Evolutionary conservation across 2,329 filamentous ascomycete species (phyloP), one percentile per base, ranked within the genome.

Genomic region (Fusarium stilboides): DNA sequence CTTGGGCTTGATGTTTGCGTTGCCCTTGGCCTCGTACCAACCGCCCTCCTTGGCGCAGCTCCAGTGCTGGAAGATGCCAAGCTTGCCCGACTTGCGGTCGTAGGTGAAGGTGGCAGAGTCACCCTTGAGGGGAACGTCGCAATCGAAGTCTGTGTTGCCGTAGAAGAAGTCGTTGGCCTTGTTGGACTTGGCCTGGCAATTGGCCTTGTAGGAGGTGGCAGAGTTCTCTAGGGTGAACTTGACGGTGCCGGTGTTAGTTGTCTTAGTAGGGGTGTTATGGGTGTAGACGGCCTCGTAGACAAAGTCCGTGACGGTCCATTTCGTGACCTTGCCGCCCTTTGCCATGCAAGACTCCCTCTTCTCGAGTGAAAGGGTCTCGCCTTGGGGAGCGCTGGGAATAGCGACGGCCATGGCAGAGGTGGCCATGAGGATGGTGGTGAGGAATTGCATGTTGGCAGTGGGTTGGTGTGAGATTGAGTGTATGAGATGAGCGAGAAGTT

Each of bases 11-110:
- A 76, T 71, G 17, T 67, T 69, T 14, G 62, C 68, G 20, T 62
- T 64, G 40, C 77, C 77, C 62, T 68, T 73, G 60, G 78, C 78
- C 39, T 65, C 73, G 67, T 74, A 78, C 47, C 70, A 66, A 7
- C 73, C 74, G 8, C 76, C 76, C 64, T 85, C 81, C 42, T 84
- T 80, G 39, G 69, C 68, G 73, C 86, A 87, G 5, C 69, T 72
- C 85, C 85, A 87, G 22, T 77, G 82, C 78, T 87, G 84, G 73
- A 82, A 82, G 63, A 87, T 66, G 36, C 75, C 69, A 43, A 87
- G 74, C 53, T 73, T 63, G 2, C 77, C 76, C 14, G 74, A 74
- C 10, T 81, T 76, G 40, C 77, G 74, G 77, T 75, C 79, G 70
- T 80, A 87, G 45, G 77, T 77, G 68, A 87, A 87, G 4, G 80